Evolutionary conservation across 2,329 filamentous ascomycete species (phyloP).

Genomic region (Pseudocercospora eumusae): DNA sequence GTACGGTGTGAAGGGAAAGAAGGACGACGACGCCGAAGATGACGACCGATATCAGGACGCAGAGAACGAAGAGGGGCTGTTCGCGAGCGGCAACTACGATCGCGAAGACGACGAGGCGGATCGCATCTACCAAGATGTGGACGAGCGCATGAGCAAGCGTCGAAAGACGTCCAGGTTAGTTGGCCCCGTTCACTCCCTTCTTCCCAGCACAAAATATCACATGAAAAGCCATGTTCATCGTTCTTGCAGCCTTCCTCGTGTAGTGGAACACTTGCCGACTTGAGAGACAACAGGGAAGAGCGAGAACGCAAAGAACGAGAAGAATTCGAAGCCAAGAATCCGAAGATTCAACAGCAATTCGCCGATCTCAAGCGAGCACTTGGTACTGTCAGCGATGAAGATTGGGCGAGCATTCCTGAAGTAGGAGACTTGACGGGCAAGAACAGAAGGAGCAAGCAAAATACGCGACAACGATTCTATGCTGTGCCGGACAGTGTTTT

Average conservation of each 20-base stretch:
- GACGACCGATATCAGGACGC: slow-evolving; percentile 90
- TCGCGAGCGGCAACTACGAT: slow-evolving; percentile 93
- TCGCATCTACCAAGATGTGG: slow-evolving; percentile 90
- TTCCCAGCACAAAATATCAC: slow-evolving; percentile 25
- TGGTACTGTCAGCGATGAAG: slow-evolving; percentile 84
- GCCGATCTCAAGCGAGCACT: slow-evolving; percentile 91
- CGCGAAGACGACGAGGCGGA: slow-evolving; percentile 98
- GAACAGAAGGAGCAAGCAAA: slow-evolving; percentile 82
- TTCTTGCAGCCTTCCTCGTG: slow-evolving; percentile 46
- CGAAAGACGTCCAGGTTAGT: slow-evolving; percentile 85
- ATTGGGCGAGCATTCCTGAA: slow-evolving; percentile 94
- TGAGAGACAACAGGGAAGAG: slow-evolving; percentile 75
- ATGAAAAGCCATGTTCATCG: slow-evolving; percentile 39
- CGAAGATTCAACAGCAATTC: slow-evolving; percentile 97
- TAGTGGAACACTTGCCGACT: slow-evolving; percentile 67
- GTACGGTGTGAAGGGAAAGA: slow-evolving; percentile 68
- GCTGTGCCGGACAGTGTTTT: slow-evolving; percentile 95
- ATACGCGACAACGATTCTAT: slow-evolving; percentile 80
- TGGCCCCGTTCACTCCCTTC: slow-evolving; percentile 25
- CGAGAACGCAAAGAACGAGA: slow-evolving; percentile 88
- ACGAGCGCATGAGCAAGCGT: slow-evolving; percentile 94
- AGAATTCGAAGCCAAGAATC: slow-evolving; percentile 95
- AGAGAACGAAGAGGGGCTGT: slow-evolving; percentile 93
- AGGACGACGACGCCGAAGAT: slow-evolving; percentile 72
- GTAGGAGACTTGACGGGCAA: slow-evolving; percentile 96